Conservation (phyloP, 2,329 filamentous ascomycete species). For the Chaetomium strumarium region DNA sequence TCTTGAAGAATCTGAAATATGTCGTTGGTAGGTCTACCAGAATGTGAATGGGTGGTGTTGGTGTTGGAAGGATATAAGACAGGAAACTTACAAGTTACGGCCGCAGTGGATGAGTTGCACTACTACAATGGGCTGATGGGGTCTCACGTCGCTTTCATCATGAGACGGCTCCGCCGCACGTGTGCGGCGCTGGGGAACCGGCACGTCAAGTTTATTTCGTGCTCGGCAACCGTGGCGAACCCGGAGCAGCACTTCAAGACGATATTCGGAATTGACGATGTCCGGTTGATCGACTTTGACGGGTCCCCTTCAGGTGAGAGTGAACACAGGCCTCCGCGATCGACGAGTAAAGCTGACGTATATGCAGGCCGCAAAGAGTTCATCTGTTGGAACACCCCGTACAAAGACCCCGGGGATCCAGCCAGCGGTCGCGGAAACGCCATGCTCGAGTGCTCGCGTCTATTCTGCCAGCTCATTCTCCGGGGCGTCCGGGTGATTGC, state of each 20-base stretch:
- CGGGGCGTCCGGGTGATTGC: constrained; percentile 87
- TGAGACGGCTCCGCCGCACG: constrained; percentile 79
- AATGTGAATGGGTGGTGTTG: too few species aligned
- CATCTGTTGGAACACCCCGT: constrained; percentile 95
- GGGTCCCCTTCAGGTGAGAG: constrained; percentile 72
- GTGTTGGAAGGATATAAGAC: too few species aligned
- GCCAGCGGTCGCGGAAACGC: constrained; percentile 79
- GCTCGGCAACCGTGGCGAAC: constrained; percentile 93
- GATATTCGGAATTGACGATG: constrained; percentile 82
- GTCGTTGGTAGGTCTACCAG: constrained; percentile 52
- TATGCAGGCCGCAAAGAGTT: constrained; percentile 70
- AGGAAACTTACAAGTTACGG: not conserved
- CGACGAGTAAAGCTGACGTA: not conserved
- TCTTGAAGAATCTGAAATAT: constrained; percentile 81
- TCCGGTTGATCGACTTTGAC: constrained; percentile 80
- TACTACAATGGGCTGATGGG: constrained; percentile 96
- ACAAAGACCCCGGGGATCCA: constrained; percentile 80
- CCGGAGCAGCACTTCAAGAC: constrained; percentile 86
- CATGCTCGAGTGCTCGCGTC: constrained; percentile 75
- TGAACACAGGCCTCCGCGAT: too few species aligned
- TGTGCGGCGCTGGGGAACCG: constrained; percentile 87
- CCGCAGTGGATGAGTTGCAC: constrained; percentile 71
- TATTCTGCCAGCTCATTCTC: constrained; percentile 86
- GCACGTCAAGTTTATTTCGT: constrained; percentile 84
- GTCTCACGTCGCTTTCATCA: constrained; percentile 89